Percentiles rank a stretch among this genome's conserved stretches.
Conservation (phyloP, 2,329 filamentous ascomycete genomes). For the Tolypocladium pustulatum region DNA sequence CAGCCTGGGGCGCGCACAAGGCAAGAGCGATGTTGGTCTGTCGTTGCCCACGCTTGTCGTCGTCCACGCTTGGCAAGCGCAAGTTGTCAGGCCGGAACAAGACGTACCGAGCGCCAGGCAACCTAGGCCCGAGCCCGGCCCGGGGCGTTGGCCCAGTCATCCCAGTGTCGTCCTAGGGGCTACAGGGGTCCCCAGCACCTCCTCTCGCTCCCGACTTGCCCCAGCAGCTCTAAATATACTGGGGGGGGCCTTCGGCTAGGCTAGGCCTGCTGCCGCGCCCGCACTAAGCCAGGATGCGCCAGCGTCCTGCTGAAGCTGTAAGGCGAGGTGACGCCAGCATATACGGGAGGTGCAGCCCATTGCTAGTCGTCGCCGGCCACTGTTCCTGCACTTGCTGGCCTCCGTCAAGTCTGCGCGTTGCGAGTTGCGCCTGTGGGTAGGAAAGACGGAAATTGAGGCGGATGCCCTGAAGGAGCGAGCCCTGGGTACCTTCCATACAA, state of each 20-base stretch:
- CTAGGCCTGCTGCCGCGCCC: slow-evolving; percentile 2
- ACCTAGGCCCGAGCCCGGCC: too few species aligned
- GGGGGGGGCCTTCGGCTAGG: slow-evolving; percentile 3
- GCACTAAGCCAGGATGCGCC: background rate
- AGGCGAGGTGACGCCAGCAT: background rate
- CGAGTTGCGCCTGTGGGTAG: background rate
- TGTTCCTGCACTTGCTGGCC: background rate
- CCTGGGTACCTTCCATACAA: too few species aligned
- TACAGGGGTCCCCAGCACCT: background rate
- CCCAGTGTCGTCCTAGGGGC: background rate
- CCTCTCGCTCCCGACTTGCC: background rate
- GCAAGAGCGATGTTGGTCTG: background rate
- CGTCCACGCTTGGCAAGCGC: background rate
- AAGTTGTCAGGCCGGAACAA: background rate
- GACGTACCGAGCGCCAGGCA: background rate
- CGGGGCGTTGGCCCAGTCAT: background rate
- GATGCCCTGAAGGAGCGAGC: background rate
- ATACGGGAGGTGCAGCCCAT: background rate
- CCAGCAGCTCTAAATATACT: background rate
- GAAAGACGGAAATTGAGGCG: background rate
- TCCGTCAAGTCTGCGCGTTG: background rate
- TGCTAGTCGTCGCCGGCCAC: background rate
- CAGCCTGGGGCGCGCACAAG: background rate
- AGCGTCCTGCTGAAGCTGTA: background rate
- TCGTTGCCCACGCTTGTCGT: background rate